These are phyloP conservation scores for Eimeria acervulina DNA, from an alignment of 169 alveolate species.

Conservation along the genomic window DNA sequence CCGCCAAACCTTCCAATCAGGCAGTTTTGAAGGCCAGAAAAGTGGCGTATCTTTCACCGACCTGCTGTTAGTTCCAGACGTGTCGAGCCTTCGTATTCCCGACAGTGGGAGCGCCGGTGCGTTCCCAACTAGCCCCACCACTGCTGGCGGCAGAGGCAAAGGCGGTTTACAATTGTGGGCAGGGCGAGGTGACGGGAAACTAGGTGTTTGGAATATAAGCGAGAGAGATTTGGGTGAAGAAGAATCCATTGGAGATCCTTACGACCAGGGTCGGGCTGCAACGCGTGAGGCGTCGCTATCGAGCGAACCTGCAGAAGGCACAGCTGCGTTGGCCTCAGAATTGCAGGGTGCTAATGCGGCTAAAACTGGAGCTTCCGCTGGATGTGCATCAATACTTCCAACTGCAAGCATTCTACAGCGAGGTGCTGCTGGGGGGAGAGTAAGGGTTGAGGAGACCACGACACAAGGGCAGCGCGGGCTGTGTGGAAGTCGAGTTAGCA, in stretches of 20 bases:
- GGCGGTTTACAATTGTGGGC: conserved; percentile 73
- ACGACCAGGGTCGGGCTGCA: neutral
- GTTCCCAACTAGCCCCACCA: neutral
- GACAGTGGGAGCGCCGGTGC: neutral
- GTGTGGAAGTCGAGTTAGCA: conserved; percentile 22
- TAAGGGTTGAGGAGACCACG: neutral
- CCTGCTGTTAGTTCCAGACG: conserved; percentile 45
- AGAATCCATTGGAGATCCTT: conserved; percentile 31
- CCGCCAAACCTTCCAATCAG: neutral
- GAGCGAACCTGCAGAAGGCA: neutral
- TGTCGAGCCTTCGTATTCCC: neutral
- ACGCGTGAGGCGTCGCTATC: neutral
- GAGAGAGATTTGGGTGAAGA: conserved; percentile 65
- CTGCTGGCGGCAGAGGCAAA: neutral
- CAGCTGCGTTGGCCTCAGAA: neutral
- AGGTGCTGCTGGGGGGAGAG: neutral
- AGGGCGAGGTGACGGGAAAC: conserved; percentile 74
- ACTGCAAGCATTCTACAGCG: conserved; percentile 20
- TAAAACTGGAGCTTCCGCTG: neutral
- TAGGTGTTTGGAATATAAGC: conserved; percentile 68
- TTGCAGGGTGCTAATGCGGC: neutral
- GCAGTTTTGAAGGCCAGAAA: conserved; percentile 17
- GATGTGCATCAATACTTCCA: neutral
- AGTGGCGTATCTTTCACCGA: conserved; percentile 64
- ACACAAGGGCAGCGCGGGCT: neutral